These are phyloP conservation scores for Globomyces sp. DNA, from an alignment of 371 early-diverging fungal genomes.

Conservation along the genomic window DNA sequence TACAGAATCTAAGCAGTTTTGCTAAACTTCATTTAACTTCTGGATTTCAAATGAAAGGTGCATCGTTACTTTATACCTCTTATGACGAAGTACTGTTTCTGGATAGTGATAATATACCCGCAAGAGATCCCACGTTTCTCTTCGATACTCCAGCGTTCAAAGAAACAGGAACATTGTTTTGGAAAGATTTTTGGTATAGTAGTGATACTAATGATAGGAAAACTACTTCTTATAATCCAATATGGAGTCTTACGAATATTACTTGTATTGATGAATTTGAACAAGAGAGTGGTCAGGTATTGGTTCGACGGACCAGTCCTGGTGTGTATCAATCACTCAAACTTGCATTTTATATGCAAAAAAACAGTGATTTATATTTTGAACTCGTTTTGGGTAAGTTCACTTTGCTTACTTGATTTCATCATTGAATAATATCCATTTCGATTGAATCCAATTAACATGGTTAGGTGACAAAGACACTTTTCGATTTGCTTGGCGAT, in stretches of 20 bases:
- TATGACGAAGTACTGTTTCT: conserved; percentile 53
- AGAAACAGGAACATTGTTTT: conserved; percentile 52
- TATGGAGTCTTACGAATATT: not conserved
- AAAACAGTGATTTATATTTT: too few species aligned
- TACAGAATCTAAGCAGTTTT: too few species aligned
- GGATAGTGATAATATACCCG: conserved; percentile 56
- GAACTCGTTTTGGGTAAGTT: not conserved
- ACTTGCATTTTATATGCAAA: too few species aligned
- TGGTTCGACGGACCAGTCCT: not conserved
- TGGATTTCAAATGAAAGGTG: too few species aligned
- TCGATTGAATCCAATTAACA: not conserved
- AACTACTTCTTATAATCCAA: not conserved
- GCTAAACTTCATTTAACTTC: too few species aligned
- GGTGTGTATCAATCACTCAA: too few species aligned
- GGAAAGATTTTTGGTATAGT: conserved; percentile 55
- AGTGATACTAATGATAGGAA: conserved; percentile 13
- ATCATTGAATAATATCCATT: conserved; percentile 3
- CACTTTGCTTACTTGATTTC: not conserved
- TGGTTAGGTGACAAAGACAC: conserved; percentile 5
- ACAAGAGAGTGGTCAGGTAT: conserved; percentile 10
- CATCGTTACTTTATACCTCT: too few species aligned
- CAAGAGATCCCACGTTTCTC: conserved; percentile 46
- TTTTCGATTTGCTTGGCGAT: not conserved
- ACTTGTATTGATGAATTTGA: conserved; percentile 7
- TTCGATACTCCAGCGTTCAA: conserved; percentile 47